These are phyloP conservation scores for Monosporascus sp. DNA, from an alignment of 2,329 filamentous ascomycete genomes.

Conservation along the genomic window DNA sequence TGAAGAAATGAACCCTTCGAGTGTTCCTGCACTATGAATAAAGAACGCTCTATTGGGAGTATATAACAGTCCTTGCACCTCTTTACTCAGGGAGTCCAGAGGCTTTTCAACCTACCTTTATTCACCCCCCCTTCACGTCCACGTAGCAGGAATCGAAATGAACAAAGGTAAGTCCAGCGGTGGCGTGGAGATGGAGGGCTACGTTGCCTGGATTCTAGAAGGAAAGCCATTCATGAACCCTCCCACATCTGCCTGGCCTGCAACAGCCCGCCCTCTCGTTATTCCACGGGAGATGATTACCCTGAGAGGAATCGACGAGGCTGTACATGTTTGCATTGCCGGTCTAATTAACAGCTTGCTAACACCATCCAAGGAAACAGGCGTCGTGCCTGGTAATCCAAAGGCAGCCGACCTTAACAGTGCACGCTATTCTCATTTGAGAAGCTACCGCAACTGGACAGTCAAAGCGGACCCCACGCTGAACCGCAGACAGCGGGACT, in stretches of 20 bases:
- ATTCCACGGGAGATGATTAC: background rate
- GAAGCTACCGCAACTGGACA: background rate
- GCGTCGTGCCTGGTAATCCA: too few species aligned
- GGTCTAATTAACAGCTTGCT: background rate
- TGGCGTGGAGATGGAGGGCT: background rate
- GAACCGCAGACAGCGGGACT: background rate
- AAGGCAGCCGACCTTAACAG: background rate
- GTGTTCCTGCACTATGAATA: too few species aligned
- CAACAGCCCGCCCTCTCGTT: background rate
- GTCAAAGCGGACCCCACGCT: background rate
- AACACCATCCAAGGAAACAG: too few species aligned
- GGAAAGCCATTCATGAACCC: background rate
- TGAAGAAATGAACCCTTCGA: too few species aligned
- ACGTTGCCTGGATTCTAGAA: background rate
- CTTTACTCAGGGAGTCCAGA: too few species aligned
- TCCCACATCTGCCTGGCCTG: background rate
- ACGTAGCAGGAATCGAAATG: background rate
- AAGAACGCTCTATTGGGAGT: too few species aligned
- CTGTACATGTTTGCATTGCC: background rate
- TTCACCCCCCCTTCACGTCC: background rate
- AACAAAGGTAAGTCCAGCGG: background rate
- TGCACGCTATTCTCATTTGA: background rate
- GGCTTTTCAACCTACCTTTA: background rate
- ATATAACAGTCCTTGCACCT: too few species aligned
- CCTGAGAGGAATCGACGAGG: background rate